Evolutionary conservation across 2,329 filamentous ascomycete species (phyloP).

Genomic region (Alternaria angustiovoidea): DNA sequence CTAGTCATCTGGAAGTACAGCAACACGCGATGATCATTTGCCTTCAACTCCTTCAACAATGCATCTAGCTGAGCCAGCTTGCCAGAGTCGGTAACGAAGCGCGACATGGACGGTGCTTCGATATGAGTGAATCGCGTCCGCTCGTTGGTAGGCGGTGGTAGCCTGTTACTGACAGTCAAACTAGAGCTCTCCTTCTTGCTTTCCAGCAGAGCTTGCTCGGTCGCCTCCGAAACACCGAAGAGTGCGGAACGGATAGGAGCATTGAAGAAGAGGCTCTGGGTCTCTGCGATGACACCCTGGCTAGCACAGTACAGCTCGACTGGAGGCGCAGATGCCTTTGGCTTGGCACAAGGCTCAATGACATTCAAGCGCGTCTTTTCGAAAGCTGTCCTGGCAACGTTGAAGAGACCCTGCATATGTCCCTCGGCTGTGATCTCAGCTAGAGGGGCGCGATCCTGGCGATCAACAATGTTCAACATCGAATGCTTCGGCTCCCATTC

Average conservation of each 20-base stretch:
- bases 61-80: constrained; percentile 93
- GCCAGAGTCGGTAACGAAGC: constrained; percentile 96
- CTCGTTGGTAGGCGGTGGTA: constrained; percentile 81
- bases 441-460: constrained; percentile 71
- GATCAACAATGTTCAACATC: constrained; percentile 80
- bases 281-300: constrained; percentile 69
- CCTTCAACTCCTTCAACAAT: constrained; percentile 87
- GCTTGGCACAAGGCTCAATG: constrained; percentile 81
- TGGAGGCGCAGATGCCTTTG: constrained; percentile 83
- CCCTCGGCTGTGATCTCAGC: constrained; percentile 76
- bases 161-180: constrained; percentile 70
- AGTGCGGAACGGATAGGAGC: constrained; percentile 75
- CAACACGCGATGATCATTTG: constrained; percentile 88
- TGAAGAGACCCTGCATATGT: constrained; percentile 77
- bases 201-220: constrained; percentile 79
- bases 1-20: constrained; percentile 99
- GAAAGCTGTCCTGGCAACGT: constrained; percentile 73
- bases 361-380: constrained; percentile 74
- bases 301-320: constrained; percentile 81
- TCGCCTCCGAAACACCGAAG: constrained; percentile 67
- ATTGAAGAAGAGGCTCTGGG: constrained; percentile 81
- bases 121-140: constrained; percentile 91
- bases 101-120: constrained; percentile 91
- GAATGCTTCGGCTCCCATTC: constrained; percentile 76
- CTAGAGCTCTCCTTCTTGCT: constrained; percentile 72